phyloP scores from a whole-genome alignment of 306 rosid genomes.

The Prunus salicina region DNA sequence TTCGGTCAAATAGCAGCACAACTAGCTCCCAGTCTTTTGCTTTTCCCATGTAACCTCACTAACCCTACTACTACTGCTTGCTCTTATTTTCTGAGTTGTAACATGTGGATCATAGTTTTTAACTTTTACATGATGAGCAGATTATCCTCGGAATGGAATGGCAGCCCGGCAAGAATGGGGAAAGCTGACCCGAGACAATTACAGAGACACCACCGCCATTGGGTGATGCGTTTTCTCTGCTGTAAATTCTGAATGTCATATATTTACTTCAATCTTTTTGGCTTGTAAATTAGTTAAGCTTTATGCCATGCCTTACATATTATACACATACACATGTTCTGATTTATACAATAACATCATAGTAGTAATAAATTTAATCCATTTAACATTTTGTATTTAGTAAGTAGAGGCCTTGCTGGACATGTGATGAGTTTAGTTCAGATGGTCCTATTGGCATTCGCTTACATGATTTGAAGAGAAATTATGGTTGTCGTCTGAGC shows the following conservation, averaged over 20 bases:
- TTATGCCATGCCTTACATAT: background rate
- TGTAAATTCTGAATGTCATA: constrained; percentile 36
- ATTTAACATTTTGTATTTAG: background rate
- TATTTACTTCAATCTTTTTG: background rate
- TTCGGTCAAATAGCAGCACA: constrained; percentile 58
- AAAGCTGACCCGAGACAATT: constrained; percentile 35
- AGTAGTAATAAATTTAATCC: background rate
- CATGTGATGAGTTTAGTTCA: no score
- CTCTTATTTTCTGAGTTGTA: background rate
- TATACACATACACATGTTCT: background rate
- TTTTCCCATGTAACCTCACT: constrained; percentile 61
- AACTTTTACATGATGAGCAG: constrained; percentile 33
- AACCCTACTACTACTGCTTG: background rate
- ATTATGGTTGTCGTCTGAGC: background rate
- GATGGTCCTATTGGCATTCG: background rate
- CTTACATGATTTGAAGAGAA: background rate
- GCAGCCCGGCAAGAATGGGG: constrained; percentile 81
- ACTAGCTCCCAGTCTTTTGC: constrained; percentile 70
- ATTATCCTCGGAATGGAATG: constrained; percentile 65
- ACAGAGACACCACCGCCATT: constrained; percentile 17
- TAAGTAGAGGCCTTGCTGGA: no score
- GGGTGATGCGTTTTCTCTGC: constrained; percentile 42
- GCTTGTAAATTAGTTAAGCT: constrained; percentile 3
- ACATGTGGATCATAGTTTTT: constrained; percentile 6
- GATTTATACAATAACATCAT: background rate